Percentiles rank a stretch among this genome's conserved stretches.
These are phyloP conservation scores for Aspergillus thermomutatus DNA, from an alignment of 2,329 filamentous ascomycete species.

Conservation along the genomic window DNA sequence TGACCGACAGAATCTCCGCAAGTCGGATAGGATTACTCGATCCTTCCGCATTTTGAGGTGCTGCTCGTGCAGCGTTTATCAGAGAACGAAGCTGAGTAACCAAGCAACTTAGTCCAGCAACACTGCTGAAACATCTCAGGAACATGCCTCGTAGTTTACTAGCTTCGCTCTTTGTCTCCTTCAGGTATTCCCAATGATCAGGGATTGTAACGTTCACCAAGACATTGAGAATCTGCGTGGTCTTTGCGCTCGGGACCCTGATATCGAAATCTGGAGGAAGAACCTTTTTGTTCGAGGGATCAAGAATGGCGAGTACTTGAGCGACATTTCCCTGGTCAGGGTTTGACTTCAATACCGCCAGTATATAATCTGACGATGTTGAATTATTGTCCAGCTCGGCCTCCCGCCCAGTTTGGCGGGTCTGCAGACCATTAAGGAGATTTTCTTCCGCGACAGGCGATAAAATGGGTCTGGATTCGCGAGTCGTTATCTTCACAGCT, in stretches of 20 bases:
- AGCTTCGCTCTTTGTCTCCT: conserved; percentile 12
- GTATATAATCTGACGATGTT: conserved; percentile 28
- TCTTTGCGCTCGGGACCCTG: conserved; percentile 60
- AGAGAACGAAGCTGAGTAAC: conserved; percentile 65
- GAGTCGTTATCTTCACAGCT: conserved; percentile 36
- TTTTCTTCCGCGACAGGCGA: conserved; percentile 14
- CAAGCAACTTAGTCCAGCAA: conserved; percentile 75
- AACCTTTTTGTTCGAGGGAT: conserved; percentile 27
- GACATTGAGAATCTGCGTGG: conserved; percentile 70
- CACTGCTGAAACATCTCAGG: conserved; percentile 64
- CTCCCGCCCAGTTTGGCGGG: conserved; percentile 9
- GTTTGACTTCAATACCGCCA: conserved; percentile 39
- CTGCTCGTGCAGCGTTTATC: conserved; percentile 34
- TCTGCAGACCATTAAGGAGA: conserved; percentile 3
- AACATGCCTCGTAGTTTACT: conserved; percentile 46
- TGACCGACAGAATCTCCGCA: conserved; percentile 33
- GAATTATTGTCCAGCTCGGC: conserved; percentile 13
- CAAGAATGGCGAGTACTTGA: conserved; percentile 31
- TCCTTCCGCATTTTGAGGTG: conserved; percentile 28
- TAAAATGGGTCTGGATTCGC: conserved; percentile 16
- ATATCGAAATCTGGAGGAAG: conserved; percentile 51
- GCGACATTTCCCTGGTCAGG: conserved; percentile 35
- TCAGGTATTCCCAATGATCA: conserved; percentile 73
- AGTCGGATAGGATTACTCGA: conserved; percentile 33
- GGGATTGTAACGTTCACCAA: conserved; percentile 72